Conservation (phyloP, 257 asterid genomes). For the Nicotiana attenuata region DNA sequence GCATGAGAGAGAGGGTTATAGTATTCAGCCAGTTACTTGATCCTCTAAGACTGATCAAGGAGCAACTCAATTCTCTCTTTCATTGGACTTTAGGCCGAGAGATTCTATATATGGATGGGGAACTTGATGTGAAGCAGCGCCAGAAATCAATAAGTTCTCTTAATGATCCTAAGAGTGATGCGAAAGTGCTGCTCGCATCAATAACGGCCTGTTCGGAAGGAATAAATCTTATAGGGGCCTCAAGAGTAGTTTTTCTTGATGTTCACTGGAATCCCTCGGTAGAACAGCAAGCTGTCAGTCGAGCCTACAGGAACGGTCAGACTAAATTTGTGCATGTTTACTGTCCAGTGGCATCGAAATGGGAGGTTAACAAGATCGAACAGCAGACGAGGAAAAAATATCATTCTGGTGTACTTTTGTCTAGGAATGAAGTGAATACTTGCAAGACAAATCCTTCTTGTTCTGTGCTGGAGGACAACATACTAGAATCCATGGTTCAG, state of each 20-base stretch:
- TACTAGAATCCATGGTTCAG: constrained; percentile 54
- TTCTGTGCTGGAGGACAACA: constrained; percentile 29
- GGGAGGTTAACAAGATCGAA: constrained; percentile 47
- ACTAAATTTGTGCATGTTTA: constrained; percentile 59
- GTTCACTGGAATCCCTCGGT: constrained; percentile 79
- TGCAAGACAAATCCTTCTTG: not conserved
- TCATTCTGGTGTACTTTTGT: constrained; percentile 48
- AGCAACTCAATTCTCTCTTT: constrained; percentile 31
- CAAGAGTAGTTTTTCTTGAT: constrained; percentile 74
- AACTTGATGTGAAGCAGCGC: constrained; percentile 28
- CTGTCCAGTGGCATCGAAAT: constrained; percentile 39
- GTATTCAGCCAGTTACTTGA: constrained; percentile 51
- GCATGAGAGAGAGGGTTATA: constrained; percentile 44
- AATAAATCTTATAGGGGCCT: constrained; percentile 72
- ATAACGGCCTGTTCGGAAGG: constrained; percentile 73
- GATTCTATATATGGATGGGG: constrained; percentile 56
- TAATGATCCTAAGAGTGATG: constrained; percentile 40
- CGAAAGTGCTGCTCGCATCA: constrained; percentile 69
- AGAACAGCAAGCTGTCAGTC: constrained; percentile 63
- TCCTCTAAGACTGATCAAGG: constrained; percentile 43
- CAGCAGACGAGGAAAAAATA: constrained; percentile 44
- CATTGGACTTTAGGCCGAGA: constrained; percentile 59
- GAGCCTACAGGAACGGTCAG: constrained; percentile 83
- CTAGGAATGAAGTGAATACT: constrained; percentile 12
- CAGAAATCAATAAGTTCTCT: constrained; percentile 39